Evolutionary conservation across 2,329 filamentous ascomycete genomes (phyloP).

Genomic region (Epichloe aotearoae): DNA sequence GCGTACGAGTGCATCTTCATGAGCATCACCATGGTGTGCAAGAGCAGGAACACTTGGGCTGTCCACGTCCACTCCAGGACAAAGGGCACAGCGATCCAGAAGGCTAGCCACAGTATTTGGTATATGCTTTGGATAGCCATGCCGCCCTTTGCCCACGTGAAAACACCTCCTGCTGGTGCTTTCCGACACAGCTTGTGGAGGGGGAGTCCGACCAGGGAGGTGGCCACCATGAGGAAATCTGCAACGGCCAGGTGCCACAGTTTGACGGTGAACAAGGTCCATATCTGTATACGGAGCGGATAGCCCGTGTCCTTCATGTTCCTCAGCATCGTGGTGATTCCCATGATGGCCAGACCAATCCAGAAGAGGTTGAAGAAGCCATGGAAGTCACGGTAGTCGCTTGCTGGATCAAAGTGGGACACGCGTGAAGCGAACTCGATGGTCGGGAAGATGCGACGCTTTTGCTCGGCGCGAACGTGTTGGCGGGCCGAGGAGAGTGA

Average conservation of each 20-base stretch:
- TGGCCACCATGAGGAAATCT: constrained; percentile 74
- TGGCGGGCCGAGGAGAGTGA: constrained; percentile 76
- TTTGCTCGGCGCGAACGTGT: constrained; percentile 67
- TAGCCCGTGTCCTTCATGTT: constrained; percentile 91
- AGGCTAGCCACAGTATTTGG: constrained; percentile 62
- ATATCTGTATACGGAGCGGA: constrained; percentile 74
- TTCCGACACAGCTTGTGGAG: constrained; percentile 56
- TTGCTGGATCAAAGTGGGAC: constrained; percentile 87
- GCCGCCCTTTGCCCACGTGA: constrained; percentile 68
- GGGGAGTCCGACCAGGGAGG: constrained; percentile 58
- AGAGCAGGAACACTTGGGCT: constrained; percentile 82
- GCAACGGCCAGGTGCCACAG: constrained; percentile 74
- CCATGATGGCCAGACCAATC: constrained; percentile 95
- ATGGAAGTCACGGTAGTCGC: constrained; percentile 86
- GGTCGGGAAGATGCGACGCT: constrained; percentile 78
- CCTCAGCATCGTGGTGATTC: constrained; percentile 81
- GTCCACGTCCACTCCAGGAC: constrained; percentile 90
- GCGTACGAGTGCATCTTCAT: constrained; percentile 99
- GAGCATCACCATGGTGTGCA: constrained; percentile 80
- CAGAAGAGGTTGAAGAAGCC: constrained; percentile 98
- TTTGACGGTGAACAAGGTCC: constrained; percentile 77
- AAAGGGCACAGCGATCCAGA: constrained; percentile 83
- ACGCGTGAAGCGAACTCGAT: constrained; percentile 84
- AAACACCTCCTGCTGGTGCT: constrained; percentile 31
- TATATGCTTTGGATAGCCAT: constrained; percentile 72